Base-by-base conservation (phyloP, 331 rosid species). In the Rhamnella rubrinervis region DNA sequence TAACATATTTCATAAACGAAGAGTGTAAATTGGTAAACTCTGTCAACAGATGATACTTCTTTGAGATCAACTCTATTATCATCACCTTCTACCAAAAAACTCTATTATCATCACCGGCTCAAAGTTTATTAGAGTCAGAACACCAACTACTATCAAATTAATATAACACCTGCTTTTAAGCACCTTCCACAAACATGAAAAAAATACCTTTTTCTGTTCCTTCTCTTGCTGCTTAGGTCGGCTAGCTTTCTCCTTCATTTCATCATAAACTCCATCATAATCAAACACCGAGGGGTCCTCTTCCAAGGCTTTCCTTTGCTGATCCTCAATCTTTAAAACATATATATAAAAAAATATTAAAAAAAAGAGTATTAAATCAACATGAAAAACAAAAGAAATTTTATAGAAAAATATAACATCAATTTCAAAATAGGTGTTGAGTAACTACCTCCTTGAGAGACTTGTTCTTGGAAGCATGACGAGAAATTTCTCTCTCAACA, bases 201-300 rank as follows among this genome's bases (percentile, higher is more conserved):
- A 26, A 13, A 28, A 23, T 75, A 91, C 97, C 88, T 80, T 91
- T 79, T 91, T 86, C 78, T 84, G 93, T 78, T 84, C 83, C 17
- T 80, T 91, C 37, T 95, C 99, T 73, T 85, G 89, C 1, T 66
- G 78, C 51, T 75, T 57, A 57, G 97, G 96, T 61, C 77, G 95
- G 16, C 82, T 51, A n/a, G 67, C 82, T 77, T 86, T 86, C 66
- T 85, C 80, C 74, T 95, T 95, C 99, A 95, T 89, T 66, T 91
- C 81, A 59, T 91, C 99, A 58, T 95, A 95, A 67, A 95, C 92
- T 69, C 89, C 96, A 62, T 95, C 99, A 61, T 95, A 95, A 75
- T 91, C 96, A 62, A 95, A 91, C 39, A 86, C 66, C 0, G 90
- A 78, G 0, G 96, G 97, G 67, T 95, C 99, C 81, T 91, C 96